These are phyloP conservation scores for Ophiostoma montium DNA, from an alignment of 2,329 filamentous ascomycete species.

Conservation along the genomic window DNA sequence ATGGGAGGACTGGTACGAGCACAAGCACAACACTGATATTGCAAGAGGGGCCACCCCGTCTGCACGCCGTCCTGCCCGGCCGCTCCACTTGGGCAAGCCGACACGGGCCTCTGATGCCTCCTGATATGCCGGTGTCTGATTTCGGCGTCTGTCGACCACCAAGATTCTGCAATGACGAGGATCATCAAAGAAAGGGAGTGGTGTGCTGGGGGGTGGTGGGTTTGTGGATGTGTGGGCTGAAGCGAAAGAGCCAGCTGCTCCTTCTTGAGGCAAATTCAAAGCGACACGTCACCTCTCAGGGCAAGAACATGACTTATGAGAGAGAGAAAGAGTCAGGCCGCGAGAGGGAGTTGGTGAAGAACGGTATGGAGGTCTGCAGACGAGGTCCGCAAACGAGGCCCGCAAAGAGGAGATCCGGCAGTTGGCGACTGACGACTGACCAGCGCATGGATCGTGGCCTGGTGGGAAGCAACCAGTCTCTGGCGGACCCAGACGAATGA, in stretches of 20 bases:
- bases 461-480: too few relatives aligned
- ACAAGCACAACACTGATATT: conserved; percentile 1
- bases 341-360: too few relatives aligned
- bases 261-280: not conserved
- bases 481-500: too few relatives aligned
- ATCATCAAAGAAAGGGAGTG: not conserved
- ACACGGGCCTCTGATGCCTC: not conserved
- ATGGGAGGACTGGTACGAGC: conserved; percentile 13
- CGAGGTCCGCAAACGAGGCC: too few relatives aligned
- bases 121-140: not conserved
- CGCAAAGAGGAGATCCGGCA: too few relatives aligned
- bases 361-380: too few relatives aligned
- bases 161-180: not conserved
- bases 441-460: too few relatives aligned
- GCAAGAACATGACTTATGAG: not conserved
- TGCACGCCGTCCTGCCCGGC: not conserved
- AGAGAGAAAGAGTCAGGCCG: not conserved
- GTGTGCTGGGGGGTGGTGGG: not conserved
- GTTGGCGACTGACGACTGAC: too few relatives aligned
- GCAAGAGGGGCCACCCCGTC: not conserved
- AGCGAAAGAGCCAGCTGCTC: not conserved
- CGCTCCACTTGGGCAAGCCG: conserved; percentile 1
- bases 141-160: not conserved
- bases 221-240: conserved; percentile 3
- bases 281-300: conserved; percentile 2